Evolutionary conservation across 768 basidiomycete genomes (phyloP).

Genomic region (Leccinum subtestaceum): DNA sequence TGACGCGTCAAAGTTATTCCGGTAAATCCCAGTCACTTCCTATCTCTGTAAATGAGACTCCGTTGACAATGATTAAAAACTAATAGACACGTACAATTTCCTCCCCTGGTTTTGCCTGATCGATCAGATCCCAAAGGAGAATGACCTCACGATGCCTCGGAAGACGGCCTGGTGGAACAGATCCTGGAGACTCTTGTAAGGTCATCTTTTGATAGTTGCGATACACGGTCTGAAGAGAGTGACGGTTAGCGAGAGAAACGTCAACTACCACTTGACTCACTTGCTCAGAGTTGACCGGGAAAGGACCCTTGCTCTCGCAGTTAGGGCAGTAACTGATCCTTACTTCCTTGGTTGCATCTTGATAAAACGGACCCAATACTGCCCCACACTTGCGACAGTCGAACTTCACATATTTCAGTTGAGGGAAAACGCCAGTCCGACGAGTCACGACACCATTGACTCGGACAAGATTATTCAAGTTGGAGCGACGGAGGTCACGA

Average conservation of each 20-base stretch:
- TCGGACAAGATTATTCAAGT: conserved; percentile 94
- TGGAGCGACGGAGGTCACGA: conserved; percentile 87
- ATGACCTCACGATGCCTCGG: conserved; percentile 97
- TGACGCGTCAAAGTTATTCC: conserved; percentile 98
- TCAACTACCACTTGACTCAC: conserved; percentile 38
- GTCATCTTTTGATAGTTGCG: conserved; percentile 99
- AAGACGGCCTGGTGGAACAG: conserved; percentile 94
- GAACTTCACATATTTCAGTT: conserved; percentile 98
- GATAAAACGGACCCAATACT: conserved; percentile 96
- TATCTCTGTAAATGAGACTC: conserved; percentile 31
- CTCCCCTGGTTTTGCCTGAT: conserved; percentile 97
- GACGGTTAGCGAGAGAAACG: neutral
- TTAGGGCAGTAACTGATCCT: conserved; percentile 92
- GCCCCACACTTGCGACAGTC: conserved; percentile 94
- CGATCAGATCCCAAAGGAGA: conserved; percentile 96
- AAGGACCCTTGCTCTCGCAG: conserved; percentile 94
- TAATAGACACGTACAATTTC: conserved; percentile 70
- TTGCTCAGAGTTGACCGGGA: conserved; percentile 95
- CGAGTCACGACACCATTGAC: conserved; percentile 95
- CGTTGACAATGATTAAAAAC: neutral
- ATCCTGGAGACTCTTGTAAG: conserved; percentile 95
- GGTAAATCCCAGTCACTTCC: conserved; percentile 98
- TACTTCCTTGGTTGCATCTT: conserved; percentile 93
- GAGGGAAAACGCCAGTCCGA: conserved; percentile 96
- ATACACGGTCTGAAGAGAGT: conserved; percentile 78